Percentiles rank a stretch among this genome's conserved stretches.
These are phyloP conservation scores for Diutina catenulata DNA, from an alignment of 1,139 yeast species.

Conservation along the genomic window DNA sequence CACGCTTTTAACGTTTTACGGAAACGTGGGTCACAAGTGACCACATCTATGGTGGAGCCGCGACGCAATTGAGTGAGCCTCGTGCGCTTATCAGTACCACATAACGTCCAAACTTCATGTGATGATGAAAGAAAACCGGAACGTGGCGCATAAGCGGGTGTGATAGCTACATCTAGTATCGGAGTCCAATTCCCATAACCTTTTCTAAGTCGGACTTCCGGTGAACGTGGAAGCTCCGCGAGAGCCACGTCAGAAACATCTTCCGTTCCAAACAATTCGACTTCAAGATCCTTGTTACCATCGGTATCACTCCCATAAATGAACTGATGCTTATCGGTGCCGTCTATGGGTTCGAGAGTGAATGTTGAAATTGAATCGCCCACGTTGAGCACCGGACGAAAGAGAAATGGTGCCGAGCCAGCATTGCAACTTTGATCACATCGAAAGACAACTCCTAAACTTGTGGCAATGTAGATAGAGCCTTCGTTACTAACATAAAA, in stretches of 20 bases:
- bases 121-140: background rate
- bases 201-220: background rate
- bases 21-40: background rate
- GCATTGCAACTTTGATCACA: background rate
- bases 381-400: background rate
- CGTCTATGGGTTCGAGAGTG: background rate
- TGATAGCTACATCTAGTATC: background rate
- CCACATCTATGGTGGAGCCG: background rate
- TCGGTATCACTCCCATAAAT: constrained; percentile 5
- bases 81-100: constrained; percentile 4
- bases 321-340: background rate
- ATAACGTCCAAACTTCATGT: background rate
- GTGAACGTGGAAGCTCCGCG: background rate
- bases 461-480: background rate
- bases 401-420: too few species aligned
- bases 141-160: background rate
- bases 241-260: background rate
- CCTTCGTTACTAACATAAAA: background rate
- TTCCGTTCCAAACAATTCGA: background rate
- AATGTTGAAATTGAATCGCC: background rate
- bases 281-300: constrained; percentile 2
- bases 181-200: constrained; percentile 3
- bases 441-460: background rate
- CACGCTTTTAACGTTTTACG: background rate
- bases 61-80: constrained; percentile 1